Evolutionary conservation across 23 red algal species (phyloP).

Genomic region (Pyropia yezoensis): DNA sequence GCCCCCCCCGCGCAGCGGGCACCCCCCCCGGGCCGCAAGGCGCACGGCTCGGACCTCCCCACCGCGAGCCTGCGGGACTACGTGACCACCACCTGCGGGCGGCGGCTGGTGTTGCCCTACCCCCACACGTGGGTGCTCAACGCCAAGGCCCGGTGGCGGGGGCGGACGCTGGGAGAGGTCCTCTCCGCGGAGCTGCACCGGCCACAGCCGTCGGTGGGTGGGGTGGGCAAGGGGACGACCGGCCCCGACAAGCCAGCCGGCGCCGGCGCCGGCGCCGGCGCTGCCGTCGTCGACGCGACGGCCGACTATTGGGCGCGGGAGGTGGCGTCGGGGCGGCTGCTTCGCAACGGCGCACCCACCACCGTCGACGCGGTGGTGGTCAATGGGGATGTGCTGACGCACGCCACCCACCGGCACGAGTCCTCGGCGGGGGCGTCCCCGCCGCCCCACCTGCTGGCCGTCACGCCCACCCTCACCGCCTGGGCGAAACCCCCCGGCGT

Average conservation of each 20-base stretch:
- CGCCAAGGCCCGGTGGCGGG: constrained; percentile 70
- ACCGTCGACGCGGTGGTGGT: background rate
- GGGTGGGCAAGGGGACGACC: background rate
- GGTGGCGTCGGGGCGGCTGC: constrained; percentile 42
- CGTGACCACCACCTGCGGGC: too few relatives aligned
- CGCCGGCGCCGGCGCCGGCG: too few relatives aligned
- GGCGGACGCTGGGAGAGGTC: constrained; percentile 33
- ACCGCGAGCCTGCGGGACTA: too few relatives aligned
- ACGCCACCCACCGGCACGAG: constrained; percentile 81
- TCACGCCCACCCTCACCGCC: constrained; percentile 35
- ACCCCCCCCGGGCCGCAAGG: too few relatives aligned
- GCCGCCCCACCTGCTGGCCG: constrained; percentile 24
- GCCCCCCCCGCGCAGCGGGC: too few relatives aligned
- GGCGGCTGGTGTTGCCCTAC: too few relatives aligned
- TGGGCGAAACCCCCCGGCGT: constrained; percentile 78
- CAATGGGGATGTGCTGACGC: constrained; percentile 52
- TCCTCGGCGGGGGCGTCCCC: constrained; percentile 24
- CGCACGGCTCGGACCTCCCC: too few relatives aligned
- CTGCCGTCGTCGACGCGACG: constrained; percentile 3
- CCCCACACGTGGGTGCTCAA: constrained; percentile 4
- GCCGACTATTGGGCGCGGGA: constrained; percentile 56
- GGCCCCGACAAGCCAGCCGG: too few relatives aligned
- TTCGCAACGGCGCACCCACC: constrained; percentile 19
- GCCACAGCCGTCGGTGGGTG: background rate
- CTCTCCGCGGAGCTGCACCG: constrained; percentile 68